Conservation (phyloP, 805 yeast genomes). For the Pachysolen tannophilus region DNA sequence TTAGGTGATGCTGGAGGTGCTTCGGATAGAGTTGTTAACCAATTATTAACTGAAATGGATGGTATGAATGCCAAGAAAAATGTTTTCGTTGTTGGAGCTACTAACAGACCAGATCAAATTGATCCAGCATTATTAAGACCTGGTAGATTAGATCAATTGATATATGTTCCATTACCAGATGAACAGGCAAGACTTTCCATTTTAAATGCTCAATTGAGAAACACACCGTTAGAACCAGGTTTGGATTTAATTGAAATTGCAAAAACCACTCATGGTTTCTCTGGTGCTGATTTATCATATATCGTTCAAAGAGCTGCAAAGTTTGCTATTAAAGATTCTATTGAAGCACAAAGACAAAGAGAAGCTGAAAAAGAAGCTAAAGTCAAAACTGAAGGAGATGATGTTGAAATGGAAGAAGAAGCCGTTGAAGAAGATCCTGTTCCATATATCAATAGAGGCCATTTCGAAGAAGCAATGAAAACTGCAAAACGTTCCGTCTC, state of each 20-base stretch:
- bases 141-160: slow-evolving; percentile 97
- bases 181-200: slow-evolving; percentile 90
- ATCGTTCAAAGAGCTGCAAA: slow-evolving; percentile 98
- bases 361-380: slow-evolving; percentile 38
- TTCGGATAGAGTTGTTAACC: slow-evolving; percentile 92
- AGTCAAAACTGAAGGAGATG: slow-evolving; percentile 27
- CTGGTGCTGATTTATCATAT: slow-evolving; percentile 97
- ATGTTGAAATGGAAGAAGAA: slow-evolving; percentile 34
- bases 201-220: slow-evolving; percentile 92
- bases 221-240: slow-evolving; percentile 98
- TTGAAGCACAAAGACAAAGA: slow-evolving; percentile 63
- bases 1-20: slow-evolving; percentile 96
- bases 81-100: slow-evolving; percentile 98
- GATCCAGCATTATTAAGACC: slow-evolving; percentile 99
- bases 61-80: slow-evolving; percentile 99
- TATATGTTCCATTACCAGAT: slow-evolving; percentile 97
- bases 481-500: slow-evolving; percentile 97
- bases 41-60: slow-evolving; percentile 95
- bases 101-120: slow-evolving; percentile 98
- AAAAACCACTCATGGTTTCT: slow-evolving; percentile 91
- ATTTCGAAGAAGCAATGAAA: slow-evolving; percentile 99
- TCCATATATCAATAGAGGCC: slow-evolving; percentile 88
- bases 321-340: slow-evolving; percentile 96
- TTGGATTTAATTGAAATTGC: slow-evolving; percentile 84
- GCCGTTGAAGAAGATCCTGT: slow-evolving; percentile 88